Evolutionary conservation across 257 asterid genomes (phyloP).

Genomic region (Nicotiana paniculata): DNA sequence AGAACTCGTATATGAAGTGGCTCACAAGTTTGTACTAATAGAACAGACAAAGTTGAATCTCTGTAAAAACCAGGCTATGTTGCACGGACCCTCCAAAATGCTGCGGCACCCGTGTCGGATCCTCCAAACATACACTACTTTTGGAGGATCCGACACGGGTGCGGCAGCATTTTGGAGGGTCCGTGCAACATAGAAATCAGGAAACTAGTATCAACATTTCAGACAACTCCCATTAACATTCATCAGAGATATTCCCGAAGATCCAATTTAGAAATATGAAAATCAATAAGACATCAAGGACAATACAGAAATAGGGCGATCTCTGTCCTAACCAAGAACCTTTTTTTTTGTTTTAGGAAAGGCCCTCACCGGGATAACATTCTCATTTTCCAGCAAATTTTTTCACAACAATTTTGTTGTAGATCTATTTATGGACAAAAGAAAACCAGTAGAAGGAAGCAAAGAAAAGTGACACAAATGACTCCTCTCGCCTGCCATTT

Average conservation of each 20-base stretch:
- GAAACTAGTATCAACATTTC: background rate
- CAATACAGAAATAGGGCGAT: background rate
- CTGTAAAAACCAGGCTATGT: background rate
- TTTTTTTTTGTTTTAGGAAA: background rate
- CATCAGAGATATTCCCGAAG: background rate
- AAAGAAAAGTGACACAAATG: background rate
- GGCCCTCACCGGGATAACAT: too few species aligned
- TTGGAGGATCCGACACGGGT: too few species aligned
- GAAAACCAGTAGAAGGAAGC: background rate
- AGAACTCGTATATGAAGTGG: background rate
- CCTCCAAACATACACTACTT: too few species aligned
- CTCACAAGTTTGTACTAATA: background rate
- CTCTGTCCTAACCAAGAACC: background rate
- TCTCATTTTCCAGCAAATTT: background rate
- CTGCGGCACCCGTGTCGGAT: too few species aligned
- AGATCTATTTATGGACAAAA: background rate
- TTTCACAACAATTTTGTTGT: background rate
- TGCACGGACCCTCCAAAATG: too few species aligned
- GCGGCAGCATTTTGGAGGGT: too few species aligned
- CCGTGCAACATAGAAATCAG: background rate
- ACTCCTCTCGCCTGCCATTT: background rate
- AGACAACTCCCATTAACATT: background rate
- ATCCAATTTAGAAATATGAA: background rate
- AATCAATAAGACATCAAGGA: background rate
- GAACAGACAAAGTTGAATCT: background rate